Evolutionary conservation across 73 alveolate genomes (phyloP), one percentile per base, ranked within the genome.

Genomic region (Durusdinium trenchii): DNA sequence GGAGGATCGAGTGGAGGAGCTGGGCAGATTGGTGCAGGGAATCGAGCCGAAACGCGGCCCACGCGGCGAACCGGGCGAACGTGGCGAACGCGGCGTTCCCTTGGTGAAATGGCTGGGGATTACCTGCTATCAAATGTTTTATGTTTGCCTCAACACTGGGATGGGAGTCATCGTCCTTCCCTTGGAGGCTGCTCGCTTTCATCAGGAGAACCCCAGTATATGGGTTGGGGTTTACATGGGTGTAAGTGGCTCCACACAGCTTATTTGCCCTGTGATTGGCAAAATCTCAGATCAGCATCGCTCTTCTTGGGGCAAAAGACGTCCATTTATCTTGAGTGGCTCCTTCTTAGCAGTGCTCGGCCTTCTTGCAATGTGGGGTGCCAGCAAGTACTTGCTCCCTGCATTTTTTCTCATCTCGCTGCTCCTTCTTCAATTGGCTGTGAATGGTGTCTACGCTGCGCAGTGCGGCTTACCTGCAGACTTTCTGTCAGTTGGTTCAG

Each of bases 161-260:
- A 89, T 89, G 96, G 96, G 96, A 28, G 96, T 89, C 18, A 61
- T 89, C 28, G 96, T 89, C 12, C 85, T 89, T 48, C 96, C 96
- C 3, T 69, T 61, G 45, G 96, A 89, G 78, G 96, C 96, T 3
- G 81, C 57, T 0, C 43, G 95, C 42, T 81, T 81, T 47, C 91
- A 81, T 28, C 91, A 81, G 23, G 91, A 81, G 67, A 81, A 81
- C 48, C 91, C 91, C 42, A 81, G 91, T 46, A 81, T 81, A 9
- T 81, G 91, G 91, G 91, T 81, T 18, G 91, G 91, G 5, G 96
- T 89, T 51, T 89, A 89, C 86, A 89, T 89, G 96, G 96, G 96
- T 3, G 81, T 89, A 40, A 89, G 96, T 35, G 96, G 96, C 32
- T 89, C 96, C 32, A 89, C 96, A 3, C 96, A 89, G 73, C 85